These are phyloP conservation scores for Neurospora sp. DNA, from an alignment of 2,329 filamentous ascomycete species.

Conservation along the genomic window DNA sequence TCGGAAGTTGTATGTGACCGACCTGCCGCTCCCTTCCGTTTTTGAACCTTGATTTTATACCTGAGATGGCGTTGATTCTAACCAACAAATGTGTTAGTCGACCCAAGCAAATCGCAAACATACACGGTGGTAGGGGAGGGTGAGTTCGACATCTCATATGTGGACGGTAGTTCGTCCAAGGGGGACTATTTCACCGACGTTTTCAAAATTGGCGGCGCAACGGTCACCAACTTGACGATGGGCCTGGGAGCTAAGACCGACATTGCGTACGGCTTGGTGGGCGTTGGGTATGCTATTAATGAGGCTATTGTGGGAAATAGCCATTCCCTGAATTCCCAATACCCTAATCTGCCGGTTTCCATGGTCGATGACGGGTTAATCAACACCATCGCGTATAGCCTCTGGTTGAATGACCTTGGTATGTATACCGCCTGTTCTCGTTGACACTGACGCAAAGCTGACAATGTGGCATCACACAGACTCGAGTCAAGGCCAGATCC, in stretches of 20 bases:
- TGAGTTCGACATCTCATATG: slow-evolving; percentile 50
- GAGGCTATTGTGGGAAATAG: slow-evolving; percentile 34
- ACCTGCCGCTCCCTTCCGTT: neutral
- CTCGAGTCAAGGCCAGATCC: slow-evolving; percentile 56
- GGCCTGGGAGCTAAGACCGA: slow-evolving; percentile 45
- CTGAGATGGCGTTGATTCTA: neutral
- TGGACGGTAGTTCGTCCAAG: slow-evolving; percentile 45
- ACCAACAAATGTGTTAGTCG: slow-evolving; percentile 29
- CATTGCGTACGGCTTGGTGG: slow-evolving; percentile 48
- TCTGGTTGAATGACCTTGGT: slow-evolving; percentile 54
- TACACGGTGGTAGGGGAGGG: slow-evolving; percentile 32
- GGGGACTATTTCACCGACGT: slow-evolving; percentile 52
- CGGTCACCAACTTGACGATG: slow-evolving; percentile 47
- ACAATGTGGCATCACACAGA: slow-evolving; percentile 21
- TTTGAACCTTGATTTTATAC: neutral
- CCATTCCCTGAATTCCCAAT: slow-evolving; percentile 22
- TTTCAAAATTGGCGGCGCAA: slow-evolving; percentile 43
- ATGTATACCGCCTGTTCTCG: slow-evolving; percentile 3
- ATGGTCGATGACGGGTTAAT: slow-evolving; percentile 55
- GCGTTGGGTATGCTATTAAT: slow-evolving; percentile 49
- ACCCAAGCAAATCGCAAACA: slow-evolving; percentile 34
- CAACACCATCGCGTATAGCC: slow-evolving; percentile 58
- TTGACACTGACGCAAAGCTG: slow-evolving; percentile 5
- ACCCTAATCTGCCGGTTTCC: slow-evolving; percentile 53
- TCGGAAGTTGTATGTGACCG: slow-evolving; percentile 18